Evolutionary conservation across 2,329 filamentous ascomycete genomes (phyloP), one percentile per base, ranked within the genome.

Genomic region (Gaeumannomyces sp.): DNA sequence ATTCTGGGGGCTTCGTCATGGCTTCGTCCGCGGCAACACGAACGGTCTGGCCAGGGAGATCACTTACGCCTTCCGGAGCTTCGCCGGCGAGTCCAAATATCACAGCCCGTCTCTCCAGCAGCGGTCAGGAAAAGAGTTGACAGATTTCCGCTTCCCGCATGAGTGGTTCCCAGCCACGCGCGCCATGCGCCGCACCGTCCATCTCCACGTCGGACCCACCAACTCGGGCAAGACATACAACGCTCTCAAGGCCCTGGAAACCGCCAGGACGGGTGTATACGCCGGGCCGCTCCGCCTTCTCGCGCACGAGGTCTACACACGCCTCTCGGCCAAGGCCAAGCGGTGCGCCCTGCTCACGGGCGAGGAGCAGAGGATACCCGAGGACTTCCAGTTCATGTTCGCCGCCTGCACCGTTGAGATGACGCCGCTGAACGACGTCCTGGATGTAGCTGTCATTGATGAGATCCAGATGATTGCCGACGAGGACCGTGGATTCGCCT

Each of bases 211-310:
- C 62, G 95, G 95, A 0, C 95, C 95, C 1, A 99, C 95, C 2
- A 99, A 99, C 76, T 98, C 95, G 0, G 95, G 95, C 65, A 99
- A 99, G 81, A 99, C 96, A 0, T 99, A 98, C 73, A 90, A 93
- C 73, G 96, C 95, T 0, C 79, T 99, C 68, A 89, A 96, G 76
- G 87, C 90, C 16, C 82, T 99, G 14, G 92, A 97, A 74, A 81
- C 85, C 62, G 89, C 89, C 2, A 83, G 88, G 35, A 83, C 81
- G 11, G 95, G 95, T 56, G 88, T 97, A 62, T 99, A 98, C 74
- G 92, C 94, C 4, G 95, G 96, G 0, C 95, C 95, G 0, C 79
- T 99, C 59, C 86, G 95, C 61, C 79, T 99, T 60, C 82, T 99
- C 33, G 95, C 95, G 0, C 93, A 97, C 72, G 95, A 99, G 76